Base-by-base conservation (phyloP, 192 early-diverging fungal species). In the Podila verticillata region DNA sequence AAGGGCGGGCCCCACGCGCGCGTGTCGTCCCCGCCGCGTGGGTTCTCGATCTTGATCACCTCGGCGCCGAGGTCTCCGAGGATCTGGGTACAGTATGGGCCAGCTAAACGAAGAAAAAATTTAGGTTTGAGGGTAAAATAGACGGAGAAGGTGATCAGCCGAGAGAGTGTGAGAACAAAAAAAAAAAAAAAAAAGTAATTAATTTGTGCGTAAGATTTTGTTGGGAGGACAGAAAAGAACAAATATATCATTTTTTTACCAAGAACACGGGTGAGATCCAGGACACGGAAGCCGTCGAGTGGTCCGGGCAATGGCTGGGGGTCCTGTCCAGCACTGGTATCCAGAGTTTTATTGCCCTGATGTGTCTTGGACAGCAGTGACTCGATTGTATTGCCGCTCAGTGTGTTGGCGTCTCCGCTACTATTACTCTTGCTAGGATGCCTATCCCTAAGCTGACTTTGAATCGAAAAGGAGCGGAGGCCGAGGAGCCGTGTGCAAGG, bases 31-130 rank as follows among this genome's bases (percentile, higher is more conserved):
- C 95, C 95, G 3, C 86, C 69, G 4, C 66, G 68, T 2, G 94
- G 94, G 51, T 92, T 87, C 84, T 97, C 96, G 34, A 98, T 84
- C 64, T 98, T 98, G 73, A 96, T 92, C 9, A 97, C 86, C 26
- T 96, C 92, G 1, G 96, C 96, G 6, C 92, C 92, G 12, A 93
- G 78, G 28, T 93, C 92, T 54, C 92, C 92, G 6, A 93, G 66
- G 29, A 93, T 79, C 89, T 91, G 91, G 2, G 92, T 92, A 74
- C 91, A 92, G 78, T 90, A 93, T 17, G 92, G 92, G 1, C 92
- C 92, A 66, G 92, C 92, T 78, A 83, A 62, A n/a, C 24, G 3
- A 61, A 17, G 20, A 28, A 70, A 31, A 29, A 51, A 44, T 17
- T 10, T 44, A 15, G 17, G 39, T 44, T 39, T 44, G 17, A 15